Percentiles rank a stretch among this genome's conserved stretches.
phyloP scores from a whole-genome alignment of 2,329 filamentous ascomycete genomes.

The Raffaelea deltoideospora region DNA sequence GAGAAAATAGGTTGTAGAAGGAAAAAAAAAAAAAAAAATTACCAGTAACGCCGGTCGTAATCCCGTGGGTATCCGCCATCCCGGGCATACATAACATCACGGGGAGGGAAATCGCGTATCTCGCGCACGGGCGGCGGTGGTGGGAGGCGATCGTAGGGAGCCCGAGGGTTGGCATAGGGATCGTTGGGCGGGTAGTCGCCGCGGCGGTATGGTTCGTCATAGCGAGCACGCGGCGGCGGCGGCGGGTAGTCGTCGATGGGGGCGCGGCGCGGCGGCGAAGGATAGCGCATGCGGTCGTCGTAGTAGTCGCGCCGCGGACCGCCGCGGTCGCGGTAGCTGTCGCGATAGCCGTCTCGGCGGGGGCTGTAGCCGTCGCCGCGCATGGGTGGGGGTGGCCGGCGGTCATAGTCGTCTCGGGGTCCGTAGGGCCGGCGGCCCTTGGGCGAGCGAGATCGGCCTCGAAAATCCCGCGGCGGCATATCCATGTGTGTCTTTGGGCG shows the following conservation, averaged over 20 bases:
- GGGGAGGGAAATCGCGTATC: slow-evolving; percentile 15
- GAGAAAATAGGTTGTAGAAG: no score
- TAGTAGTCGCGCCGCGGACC: slow-evolving; percentile 71
- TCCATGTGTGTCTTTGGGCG: slow-evolving; percentile 58
- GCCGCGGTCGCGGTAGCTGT: slow-evolving; percentile 73
- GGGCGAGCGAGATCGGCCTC: slow-evolving; percentile 69
- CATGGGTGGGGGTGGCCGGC: slow-evolving; percentile 53
- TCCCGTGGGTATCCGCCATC: slow-evolving; percentile 24
- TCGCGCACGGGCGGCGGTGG: slow-evolving; percentile 31
- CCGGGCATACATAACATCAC: slow-evolving; percentile 33
- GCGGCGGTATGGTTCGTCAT: slow-evolving; percentile 64
- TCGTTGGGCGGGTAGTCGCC: slow-evolving; percentile 51
- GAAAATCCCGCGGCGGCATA: slow-evolving; percentile 49
- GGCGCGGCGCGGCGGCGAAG: slow-evolving; percentile 61
- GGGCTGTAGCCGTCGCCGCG: slow-evolving; percentile 68
- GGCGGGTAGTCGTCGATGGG: slow-evolving; percentile 65
- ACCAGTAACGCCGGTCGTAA: slow-evolving; percentile 17
- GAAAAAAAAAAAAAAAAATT: no score
- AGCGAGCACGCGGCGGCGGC: slow-evolving; percentile 49
- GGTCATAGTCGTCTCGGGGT: slow-evolving; percentile 65
- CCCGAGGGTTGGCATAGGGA: slow-evolving; percentile 41
- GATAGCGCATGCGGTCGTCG: slow-evolving; percentile 65
- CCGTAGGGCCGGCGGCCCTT: slow-evolving; percentile 49
- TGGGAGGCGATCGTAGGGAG: slow-evolving; percentile 34
- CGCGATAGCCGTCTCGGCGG: slow-evolving; percentile 46